These are phyloP conservation scores for Chrysosphaeria jannelii DNA, from an alignment of 2,329 filamentous ascomycete genomes.

Conservation along the genomic window DNA sequence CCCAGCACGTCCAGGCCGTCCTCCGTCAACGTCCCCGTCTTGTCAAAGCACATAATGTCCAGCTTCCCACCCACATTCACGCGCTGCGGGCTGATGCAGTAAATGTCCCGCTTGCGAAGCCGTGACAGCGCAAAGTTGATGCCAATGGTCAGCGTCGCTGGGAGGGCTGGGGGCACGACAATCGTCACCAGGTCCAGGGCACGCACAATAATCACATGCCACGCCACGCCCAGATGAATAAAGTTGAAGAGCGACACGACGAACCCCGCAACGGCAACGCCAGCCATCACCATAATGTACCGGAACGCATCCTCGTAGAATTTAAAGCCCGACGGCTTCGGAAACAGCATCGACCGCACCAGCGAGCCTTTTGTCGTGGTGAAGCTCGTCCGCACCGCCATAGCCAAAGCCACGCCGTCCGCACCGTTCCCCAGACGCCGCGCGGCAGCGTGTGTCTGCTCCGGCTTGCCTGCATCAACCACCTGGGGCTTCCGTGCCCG, in stretches of 20 bases:
- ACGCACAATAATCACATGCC: conserved; percentile 74
- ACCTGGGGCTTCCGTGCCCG: conserved; percentile 70
- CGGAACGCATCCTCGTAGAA: conserved; percentile 95
- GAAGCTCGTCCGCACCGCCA: conserved; percentile 84
- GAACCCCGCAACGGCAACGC: conserved; percentile 65
- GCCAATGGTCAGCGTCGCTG: conserved; percentile 82
- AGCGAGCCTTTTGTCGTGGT: conserved; percentile 91
- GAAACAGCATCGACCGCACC: conserved; percentile 93
- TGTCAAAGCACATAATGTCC: conserved; percentile 92
- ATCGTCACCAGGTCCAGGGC: conserved; percentile 92
- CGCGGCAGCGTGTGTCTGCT: too few relatives aligned
- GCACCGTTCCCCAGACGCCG: conserved; percentile 39
- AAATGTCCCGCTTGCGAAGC: conserved; percentile 70
- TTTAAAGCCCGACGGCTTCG: conserved; percentile 92
- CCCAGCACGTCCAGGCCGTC: conserved; percentile 87
- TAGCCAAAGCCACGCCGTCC: conserved; percentile 68
- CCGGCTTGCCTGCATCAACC: conserved; percentile 47
- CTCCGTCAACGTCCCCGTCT: conserved; percentile 92
- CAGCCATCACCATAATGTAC: conserved; percentile 89
- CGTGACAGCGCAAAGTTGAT: conserved; percentile 80
- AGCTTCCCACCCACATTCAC: conserved; percentile 93
- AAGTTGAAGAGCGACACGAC: conserved; percentile 84
- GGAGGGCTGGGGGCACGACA: conserved; percentile 79
- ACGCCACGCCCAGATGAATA: conserved; percentile 49
- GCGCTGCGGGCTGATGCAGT: conserved; percentile 89